A percentile compares a stretch with the other conserved stretches of the same genome.
These are phyloP conservation scores for Tetrahymena thermophila DNA, from an alignment of 73 alveolate genomes.

Conservation along the genomic window DNA sequence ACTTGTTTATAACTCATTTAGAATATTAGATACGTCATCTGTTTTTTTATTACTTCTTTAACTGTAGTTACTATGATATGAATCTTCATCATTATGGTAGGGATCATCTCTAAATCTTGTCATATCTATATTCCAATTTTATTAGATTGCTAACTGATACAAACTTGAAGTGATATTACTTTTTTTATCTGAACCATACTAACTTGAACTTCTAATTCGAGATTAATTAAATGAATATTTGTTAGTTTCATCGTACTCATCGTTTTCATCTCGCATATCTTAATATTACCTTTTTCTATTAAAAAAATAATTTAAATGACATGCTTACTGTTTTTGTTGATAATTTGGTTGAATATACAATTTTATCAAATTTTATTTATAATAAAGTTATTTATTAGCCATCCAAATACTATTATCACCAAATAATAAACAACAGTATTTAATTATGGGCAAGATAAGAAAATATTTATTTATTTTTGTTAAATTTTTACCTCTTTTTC, in stretches of 20 bases:
- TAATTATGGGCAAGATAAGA: too few species aligned
- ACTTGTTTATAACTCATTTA: not conserved
- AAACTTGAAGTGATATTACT: not conserved
- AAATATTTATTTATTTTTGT: too few species aligned
- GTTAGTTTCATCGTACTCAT: not conserved
- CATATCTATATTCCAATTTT: not conserved
- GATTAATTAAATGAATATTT: not conserved
- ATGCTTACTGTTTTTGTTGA: not conserved
- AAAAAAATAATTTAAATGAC: not conserved
- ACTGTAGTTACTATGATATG: not conserved
- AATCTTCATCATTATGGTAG: not conserved
- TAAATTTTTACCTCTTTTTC: not conserved
- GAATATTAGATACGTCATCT: not conserved
- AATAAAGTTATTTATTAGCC: not conserved
- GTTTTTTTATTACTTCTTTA: not conserved
- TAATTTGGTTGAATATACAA: not conserved
- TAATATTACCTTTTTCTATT: not conserved
- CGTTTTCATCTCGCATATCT: not conserved
- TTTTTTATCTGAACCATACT: not conserved
- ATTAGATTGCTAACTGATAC: not conserved
- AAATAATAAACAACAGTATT: not conserved
- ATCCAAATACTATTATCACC: not conserved
- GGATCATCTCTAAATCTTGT: not conserved
- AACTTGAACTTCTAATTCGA: not conserved
- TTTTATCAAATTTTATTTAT: not conserved